Base-by-base conservation (phyloP, 139 green algal species). In the Pedinophyceae sp. region DNA sequence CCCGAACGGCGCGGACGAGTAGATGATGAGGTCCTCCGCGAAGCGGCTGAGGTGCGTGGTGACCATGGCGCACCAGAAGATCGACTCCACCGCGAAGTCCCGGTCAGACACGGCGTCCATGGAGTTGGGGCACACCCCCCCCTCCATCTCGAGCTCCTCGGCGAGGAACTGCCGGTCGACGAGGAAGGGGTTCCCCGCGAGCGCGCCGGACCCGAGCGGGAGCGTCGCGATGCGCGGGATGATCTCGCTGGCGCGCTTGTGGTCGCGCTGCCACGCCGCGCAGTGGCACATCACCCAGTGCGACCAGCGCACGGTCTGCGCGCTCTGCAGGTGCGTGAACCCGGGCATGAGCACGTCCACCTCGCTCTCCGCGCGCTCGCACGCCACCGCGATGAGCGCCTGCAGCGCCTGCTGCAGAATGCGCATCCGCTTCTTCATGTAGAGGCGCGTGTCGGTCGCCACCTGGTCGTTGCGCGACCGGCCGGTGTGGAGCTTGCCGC, bases 401-500 rank as follows among this genome's bases (percentile, higher is more conserved):
- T 79, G 72, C 56, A 98, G 59, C n/a, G 67, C 55, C 10, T 19
- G 46, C 7, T 80, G 69, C 27, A 94, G 71, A 16, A 70, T 51
- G 27, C 76, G 48, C 58, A 97, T 57, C 59, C 84, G 57, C 17
- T 63, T 55, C 22, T 80, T 71, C 30, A 95, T 73, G 84, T 85
- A 99, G 50, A 99, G 72, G 18, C 92, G 79, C 16, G 87, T 93
- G 75, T 99, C 92, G 16, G 92, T 99, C 17, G 83, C 85, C 3
- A 96, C 87, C 74, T 98, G 90, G 64, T 98, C 91, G 64, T 98
- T 98, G 27, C 91, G 71, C 40, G 65, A 86, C 28, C 92, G 71
- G 4, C 88, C 92, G 2, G 92, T 99, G 71, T 99, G 92, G 60
- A 99, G 86, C 79, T 99, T 99, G 50, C 87, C 88, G 27, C 81